Evolutionary conservation across 148 eudicot species (phyloP), one percentile per base, ranked within the genome.

Genomic region (Polygonum maritimum): DNA sequence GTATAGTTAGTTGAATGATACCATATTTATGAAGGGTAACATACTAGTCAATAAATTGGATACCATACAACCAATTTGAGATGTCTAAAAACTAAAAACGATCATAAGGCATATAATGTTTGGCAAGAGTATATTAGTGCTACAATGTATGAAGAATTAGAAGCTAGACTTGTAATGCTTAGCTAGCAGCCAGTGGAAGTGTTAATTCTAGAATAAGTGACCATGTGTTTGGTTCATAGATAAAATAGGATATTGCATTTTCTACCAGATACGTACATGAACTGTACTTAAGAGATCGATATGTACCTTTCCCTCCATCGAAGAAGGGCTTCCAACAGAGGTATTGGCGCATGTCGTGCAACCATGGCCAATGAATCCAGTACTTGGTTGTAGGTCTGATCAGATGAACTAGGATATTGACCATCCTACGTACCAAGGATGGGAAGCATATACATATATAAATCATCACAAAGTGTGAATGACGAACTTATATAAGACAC

Each of bases 321-420:
- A 75, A 88, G 88, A 83, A 95, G 97, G 77, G 99, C 98, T 86
- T 95, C 99, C 73, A 95, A 78, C 45, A 95, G 89, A 74, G 99
- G 99, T 73, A 92, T 89, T 75, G 99, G 99, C 57, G 99, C 92
- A 81, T 95, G 96, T 7, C 97, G 91, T 35, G 99, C 99, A 75
- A 95, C 96, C 99, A 95, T 92, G 73, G 99, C 98, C 76, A 95
- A 84, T 73, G 99, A 95, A 87, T 95, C 99, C 82, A 95, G 38
- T 73, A 95, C 99, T 86, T 95, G 99, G 78, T 92, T 97, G 81
- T 92, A 95, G 16, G 99, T 97, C 39, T 94, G 97, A 58, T 95
- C 99, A 55, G 98, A 95, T 76, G 97, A 93, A 54, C 97, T 86
- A 73, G 92, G 94, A 70, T 92, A 92, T 79, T 92, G 99, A 76